Evolutionary conservation across 2,329 filamentous ascomycete genomes (phyloP), one percentile per base, ranked within the genome.

Genomic region (Cadophora sp.): DNA sequence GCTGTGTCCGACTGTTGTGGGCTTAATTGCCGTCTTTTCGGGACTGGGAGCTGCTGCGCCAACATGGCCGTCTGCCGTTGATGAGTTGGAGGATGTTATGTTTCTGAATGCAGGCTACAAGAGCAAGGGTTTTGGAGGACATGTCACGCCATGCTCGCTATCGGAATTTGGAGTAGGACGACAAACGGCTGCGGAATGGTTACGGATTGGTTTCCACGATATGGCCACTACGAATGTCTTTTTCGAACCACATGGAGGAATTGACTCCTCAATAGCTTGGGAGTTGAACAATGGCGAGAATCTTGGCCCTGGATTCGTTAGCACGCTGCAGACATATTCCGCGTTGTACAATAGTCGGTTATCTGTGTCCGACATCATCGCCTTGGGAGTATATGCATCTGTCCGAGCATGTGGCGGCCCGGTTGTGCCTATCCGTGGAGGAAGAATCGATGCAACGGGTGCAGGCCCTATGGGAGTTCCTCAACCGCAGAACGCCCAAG

Each of bases 61-160:
- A 37, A 90, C 87, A 73, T 90, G 88, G 88, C 88, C 88, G 1
- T 83, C 86, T 1, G 74, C 81, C 14, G 83, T 83, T 22, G 88
- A 90, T 73, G 87, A 90, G 75, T 79, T 90, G 68, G 88, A 90
- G 77, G 87, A 89, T 76, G 85, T 89, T 71, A 86, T 90, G 81
- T 88, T 84, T 74, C 85, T 89, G 72, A 84, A 85, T 63, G 79
- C 81, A 40, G 86, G 86, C 3, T 86, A 87, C 73, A 80, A 82
- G 56, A 81, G 83, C 37, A 82, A 86, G 69, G 82, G 84, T 50
- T 89, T 90, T 75, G 83, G 86, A 56, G 82, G 83, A 62, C 82
- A 83, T 16, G 84, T 90, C 65, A 86, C 82, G 40, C 87, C 87
- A 6, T 90, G 87, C 78, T 81, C 80, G 53, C 85, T 81, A 69